Conservation (phyloP, 345 rosid species). For the Microthlaspi erraticum region DNA sequence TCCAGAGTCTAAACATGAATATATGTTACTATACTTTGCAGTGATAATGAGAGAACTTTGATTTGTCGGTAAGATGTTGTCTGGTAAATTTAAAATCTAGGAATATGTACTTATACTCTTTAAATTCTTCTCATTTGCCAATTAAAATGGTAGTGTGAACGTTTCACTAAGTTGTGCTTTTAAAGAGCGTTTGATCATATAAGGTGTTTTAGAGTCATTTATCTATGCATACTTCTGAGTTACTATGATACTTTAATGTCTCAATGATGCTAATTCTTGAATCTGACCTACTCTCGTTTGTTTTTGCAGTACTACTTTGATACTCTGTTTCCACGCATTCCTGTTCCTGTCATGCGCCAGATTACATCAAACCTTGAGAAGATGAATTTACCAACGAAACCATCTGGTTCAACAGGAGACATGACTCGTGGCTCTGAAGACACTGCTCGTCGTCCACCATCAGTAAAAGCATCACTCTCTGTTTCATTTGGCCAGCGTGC, state of each 20-base stretch:
- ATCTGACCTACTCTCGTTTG: slow-evolving; percentile 8
- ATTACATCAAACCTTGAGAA: slow-evolving; percentile 79
- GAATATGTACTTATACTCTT: background rate
- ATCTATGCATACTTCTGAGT: background rate
- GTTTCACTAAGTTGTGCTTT: too few relatives aligned
- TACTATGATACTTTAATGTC: background rate
- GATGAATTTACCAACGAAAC: slow-evolving; percentile 84
- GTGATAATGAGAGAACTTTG: slow-evolving; percentile 12
- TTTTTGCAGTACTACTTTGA: slow-evolving; percentile 91
- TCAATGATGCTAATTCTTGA: background rate
- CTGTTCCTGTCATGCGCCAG: slow-evolving; percentile 94
- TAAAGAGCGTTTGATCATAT: slow-evolving; percentile 1
- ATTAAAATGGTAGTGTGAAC: background rate
- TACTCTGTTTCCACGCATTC: slow-evolving; percentile 94
- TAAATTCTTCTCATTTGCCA: background rate
- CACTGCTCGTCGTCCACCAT: slow-evolving; percentile 96
- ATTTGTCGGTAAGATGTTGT: background rate
- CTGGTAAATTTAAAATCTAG: background rate
- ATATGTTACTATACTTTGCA: slow-evolving; percentile 8
- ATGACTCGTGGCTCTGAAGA: slow-evolving; percentile 87
- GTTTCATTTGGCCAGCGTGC: slow-evolving; percentile 99
- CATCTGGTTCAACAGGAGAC: slow-evolving; percentile 89
- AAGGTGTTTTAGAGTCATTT: slow-evolving; percentile 11
- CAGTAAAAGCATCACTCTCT: slow-evolving; percentile 98
- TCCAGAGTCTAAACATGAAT: slow-evolving; percentile 6